phyloP scores from a whole-genome alignment of 192 early-diverging fungal species.

The Linderina pennispora region DNA sequence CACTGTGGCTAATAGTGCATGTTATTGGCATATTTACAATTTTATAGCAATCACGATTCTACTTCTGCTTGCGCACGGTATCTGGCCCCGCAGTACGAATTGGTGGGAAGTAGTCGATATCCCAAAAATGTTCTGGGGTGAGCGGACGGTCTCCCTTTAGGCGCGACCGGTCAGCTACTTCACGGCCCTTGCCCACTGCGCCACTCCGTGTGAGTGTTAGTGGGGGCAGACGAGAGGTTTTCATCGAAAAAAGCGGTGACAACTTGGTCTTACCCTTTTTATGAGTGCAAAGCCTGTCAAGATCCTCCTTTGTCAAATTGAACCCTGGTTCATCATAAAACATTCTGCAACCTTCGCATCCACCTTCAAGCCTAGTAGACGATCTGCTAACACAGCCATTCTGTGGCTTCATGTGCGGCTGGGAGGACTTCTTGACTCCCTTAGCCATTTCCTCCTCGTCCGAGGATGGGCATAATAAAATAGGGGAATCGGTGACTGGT shows the following conservation, averaged over 20 bases:
- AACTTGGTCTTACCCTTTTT: neutral
- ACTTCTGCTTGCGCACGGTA: constrained; percentile 22
- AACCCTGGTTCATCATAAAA: constrained; percentile 39
- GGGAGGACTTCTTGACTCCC: constrained; percentile 1
- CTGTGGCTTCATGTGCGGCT: constrained; percentile 1
- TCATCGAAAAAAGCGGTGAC: neutral
- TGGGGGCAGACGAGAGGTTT: neutral
- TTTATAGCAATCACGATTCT: too few relatives aligned
- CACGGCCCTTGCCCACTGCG: constrained; percentile 7
- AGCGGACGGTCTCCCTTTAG: constrained; percentile 25
- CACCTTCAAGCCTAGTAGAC: constrained; percentile 10
- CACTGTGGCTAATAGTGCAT: too few relatives aligned
- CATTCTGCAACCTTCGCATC: constrained; percentile 27
- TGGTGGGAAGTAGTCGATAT: constrained; percentile 38
- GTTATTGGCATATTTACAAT: too few relatives aligned
- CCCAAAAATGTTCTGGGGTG: constrained; percentile 44
- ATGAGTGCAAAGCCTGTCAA: constrained; percentile 24
- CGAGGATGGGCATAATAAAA: constrained; percentile 21
- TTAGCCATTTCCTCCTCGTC: constrained; percentile 18
- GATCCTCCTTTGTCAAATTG: constrained; percentile 34
- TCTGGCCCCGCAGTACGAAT: constrained; percentile 32
- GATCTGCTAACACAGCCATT: neutral
- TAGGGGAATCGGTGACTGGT: constrained; percentile 4
- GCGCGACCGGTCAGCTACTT: constrained; percentile 1
- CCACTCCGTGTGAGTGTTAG: neutral